These are phyloP conservation scores for Pleurotus citrinopileatus DNA, from an alignment of 768 basidiomycete species.

Conservation along the genomic window DNA sequence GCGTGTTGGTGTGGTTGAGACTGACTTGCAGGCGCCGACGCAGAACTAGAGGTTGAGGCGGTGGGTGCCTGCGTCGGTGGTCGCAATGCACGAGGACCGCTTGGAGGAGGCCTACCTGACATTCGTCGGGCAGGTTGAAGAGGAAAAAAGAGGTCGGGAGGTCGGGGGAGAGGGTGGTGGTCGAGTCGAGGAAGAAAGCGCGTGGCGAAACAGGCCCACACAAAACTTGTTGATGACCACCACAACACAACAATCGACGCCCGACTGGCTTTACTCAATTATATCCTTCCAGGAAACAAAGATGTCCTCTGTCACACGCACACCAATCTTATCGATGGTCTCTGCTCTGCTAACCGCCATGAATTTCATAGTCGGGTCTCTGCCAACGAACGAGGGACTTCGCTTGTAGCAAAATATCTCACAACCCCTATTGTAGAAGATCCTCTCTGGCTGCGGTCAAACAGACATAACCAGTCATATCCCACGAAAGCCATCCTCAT, in stretches of 20 bases:
- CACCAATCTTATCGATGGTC: constrained; percentile 4
- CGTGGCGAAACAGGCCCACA: constrained; percentile 27
- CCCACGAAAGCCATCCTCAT: constrained; percentile 9
- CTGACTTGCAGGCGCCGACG: constrained; percentile 25
- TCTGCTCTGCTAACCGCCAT: no score
- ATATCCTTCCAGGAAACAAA: no score
- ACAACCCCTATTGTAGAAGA: no score
- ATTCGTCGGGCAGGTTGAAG: constrained; percentile 30
- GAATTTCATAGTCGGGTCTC: no score
- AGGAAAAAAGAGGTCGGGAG: constrained; percentile 13
- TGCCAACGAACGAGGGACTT: no score
- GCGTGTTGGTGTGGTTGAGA: constrained; percentile 17
- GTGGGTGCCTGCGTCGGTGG: constrained; percentile 43
- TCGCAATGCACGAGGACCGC: constrained; percentile 67
- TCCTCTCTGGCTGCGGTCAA: no score
- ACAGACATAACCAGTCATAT: no score
- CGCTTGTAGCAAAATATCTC: no score
- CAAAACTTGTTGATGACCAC: constrained; percentile 17
- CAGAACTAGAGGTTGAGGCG: constrained; percentile 29
- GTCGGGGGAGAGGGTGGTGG: constrained; percentile 13
- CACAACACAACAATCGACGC: not conserved
- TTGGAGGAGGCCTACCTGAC: constrained; percentile 79
- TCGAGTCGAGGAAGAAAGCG: constrained; percentile 18
- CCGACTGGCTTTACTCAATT: no score
- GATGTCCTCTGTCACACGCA: no score